Conservation (phyloP, 345 rosid genomes). For the Alliaria petiolata region DNA sequence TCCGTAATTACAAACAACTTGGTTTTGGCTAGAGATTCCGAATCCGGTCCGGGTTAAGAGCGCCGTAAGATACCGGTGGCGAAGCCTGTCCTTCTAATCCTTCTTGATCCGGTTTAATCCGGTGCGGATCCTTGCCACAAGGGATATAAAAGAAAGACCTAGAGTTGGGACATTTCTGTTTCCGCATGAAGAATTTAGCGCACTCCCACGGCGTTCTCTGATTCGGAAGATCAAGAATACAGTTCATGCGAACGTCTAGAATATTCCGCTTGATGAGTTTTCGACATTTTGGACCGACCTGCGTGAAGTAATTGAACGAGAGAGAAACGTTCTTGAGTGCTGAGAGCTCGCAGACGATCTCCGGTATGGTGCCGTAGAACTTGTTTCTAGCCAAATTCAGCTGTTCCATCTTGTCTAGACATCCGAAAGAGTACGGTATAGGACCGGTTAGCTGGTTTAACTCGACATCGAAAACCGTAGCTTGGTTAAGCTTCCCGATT, state of each 20-base stretch:
- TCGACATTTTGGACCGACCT: slow-evolving; percentile 63
- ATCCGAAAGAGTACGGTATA: slow-evolving; percentile 53
- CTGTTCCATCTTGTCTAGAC: slow-evolving; percentile 60
- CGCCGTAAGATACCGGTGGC: slow-evolving; percentile 5
- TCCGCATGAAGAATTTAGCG: slow-evolving; percentile 45
- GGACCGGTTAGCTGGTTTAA: slow-evolving; percentile 63
- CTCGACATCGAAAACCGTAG: slow-evolving; percentile 55
- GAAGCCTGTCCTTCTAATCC: slow-evolving; percentile 3
- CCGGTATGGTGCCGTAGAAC: slow-evolving; percentile 65
- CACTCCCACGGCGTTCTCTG: slow-evolving; percentile 66
- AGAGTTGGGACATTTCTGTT: slow-evolving; percentile 44
- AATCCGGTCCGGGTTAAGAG: slow-evolving; percentile 23
- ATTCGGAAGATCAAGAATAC: slow-evolving; percentile 59
- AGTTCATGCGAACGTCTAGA: slow-evolving; percentile 64
- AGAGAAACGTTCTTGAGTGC: slow-evolving; percentile 51
- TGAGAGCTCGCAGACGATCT: slow-evolving; percentile 51
- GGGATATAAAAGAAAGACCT: slow-evolving; percentile 46
- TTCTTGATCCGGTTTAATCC: slow-evolving; percentile 15
- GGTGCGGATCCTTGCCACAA: slow-evolving; percentile 32
- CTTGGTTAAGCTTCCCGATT: slow-evolving; percentile 53
- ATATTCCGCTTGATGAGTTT: slow-evolving; percentile 44
- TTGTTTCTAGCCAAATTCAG: slow-evolving; percentile 63
- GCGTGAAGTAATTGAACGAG: slow-evolving; percentile 60
- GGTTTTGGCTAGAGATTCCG: slow-evolving; percentile 18
- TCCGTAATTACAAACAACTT: not conserved